Base-by-base conservation (phyloP, 805 yeast species). In the Kregervanrija fluxuum region DNA sequence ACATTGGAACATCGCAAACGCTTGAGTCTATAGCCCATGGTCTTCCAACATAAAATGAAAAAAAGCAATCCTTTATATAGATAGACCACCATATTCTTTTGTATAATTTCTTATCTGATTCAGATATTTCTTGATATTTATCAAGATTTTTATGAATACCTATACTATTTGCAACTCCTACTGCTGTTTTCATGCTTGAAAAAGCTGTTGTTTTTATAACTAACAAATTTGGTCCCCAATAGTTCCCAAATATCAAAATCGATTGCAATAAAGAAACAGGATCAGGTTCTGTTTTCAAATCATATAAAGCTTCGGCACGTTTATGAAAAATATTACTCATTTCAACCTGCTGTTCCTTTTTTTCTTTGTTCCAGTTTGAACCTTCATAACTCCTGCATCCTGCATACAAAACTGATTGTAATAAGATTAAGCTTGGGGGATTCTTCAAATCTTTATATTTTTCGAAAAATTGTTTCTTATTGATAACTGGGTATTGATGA, bases 41-140 rank as follows among this genome's bases (percentile, higher is more conserved):
- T 44, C 93, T 68, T 13, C 93, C 91, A 60, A 80, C 75, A 40
- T 77, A 67, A 51, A 85, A 83, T 5, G 89, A 78, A 8, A 75
- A 75, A 38, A 73, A 69, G 8, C 86, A 65, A 60, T 85, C 95
- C 54, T 82, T 77, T 46, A 74, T 74, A 60, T 81, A 84, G 30
- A 85, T 61, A 47, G 79, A 68, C 95, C 95, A 85, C 89, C 90
- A 85, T 11, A 83, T 69, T 37, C 89, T 67, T 51, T 82, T 73
- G 73, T 82, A 79, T 35, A 79, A 57, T 48, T 75, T 75, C 41
- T 53, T 60, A 11, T 53, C 56, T 40, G 42, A 28, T 1, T 33
- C 32, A 2, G 56, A 45, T 10, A 55, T 17, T 2, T 45, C 46
- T 11, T 41, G 30, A 13, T 44, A 36, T 3, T 39, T 28, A 33